A percentile compares a stretch with the other conserved stretches of the same genome.
Evolutionary conservation across 805 yeast species (phyloP).

Genomic region (Metschnikowia corniflorae): DNA sequence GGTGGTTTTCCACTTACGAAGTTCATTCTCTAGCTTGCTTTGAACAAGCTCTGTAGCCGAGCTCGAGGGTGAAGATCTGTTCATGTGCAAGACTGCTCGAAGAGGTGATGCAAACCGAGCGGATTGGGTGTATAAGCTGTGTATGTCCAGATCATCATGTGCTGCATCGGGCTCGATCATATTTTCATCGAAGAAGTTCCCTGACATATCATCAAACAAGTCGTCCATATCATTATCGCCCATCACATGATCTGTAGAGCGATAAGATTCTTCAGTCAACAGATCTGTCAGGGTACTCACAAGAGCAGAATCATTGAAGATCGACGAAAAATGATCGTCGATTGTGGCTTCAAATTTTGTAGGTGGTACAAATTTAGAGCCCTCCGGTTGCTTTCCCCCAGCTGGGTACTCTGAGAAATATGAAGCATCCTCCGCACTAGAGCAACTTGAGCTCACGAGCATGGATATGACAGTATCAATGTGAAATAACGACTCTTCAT

Average conservation of each 20-base stretch:
- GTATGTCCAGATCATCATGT: too few relatives aligned
- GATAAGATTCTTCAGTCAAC: slow-evolving; percentile 2
- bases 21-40: slow-evolving; percentile 2
- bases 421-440: slow-evolving; percentile 2
- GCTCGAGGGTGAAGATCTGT: too few relatives aligned
- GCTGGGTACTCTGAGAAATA: too few relatives aligned
- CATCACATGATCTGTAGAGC: slow-evolving; percentile 11
- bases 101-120: too few relatives aligned
- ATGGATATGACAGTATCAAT: slow-evolving; percentile 13
- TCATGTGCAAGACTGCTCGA: too few relatives aligned
- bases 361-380: too few relatives aligned
- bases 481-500: slow-evolving; percentile 13
- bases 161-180: too few relatives aligned
- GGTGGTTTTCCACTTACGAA: slow-evolving; percentile 3
- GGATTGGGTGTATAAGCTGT: too few relatives aligned
- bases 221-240: slow-evolving; percentile 20
- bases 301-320: slow-evolving; percentile 15
- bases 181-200: slow-evolving; percentile 15
- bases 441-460: slow-evolving; percentile 5
- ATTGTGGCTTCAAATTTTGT: too few relatives aligned
- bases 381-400: too few relatives aligned
- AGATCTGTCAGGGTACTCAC: too few relatives aligned
- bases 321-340: slow-evolving; percentile 15
- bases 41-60: neutral
- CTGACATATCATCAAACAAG: slow-evolving; percentile 17